Evolutionary conservation across 1,284 basidiomycete species (phyloP).

Genomic region (Moniliophthora roreri): DNA sequence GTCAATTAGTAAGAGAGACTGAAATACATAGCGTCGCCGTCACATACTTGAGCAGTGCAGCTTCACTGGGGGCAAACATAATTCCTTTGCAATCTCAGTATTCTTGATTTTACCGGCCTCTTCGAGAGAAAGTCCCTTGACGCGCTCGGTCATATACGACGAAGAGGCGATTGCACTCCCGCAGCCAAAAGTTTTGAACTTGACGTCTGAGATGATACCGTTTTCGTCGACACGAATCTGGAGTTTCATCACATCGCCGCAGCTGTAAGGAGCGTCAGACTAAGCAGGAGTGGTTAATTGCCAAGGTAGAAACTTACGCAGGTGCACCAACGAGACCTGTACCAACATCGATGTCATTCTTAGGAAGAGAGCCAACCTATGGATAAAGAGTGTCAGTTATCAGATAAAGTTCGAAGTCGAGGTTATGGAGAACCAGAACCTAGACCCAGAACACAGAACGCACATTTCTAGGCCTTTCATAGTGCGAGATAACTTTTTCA

Average conservation of each 20-base stretch:
- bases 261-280: slow-evolving; percentile 43
- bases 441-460: slow-evolving; percentile 37
- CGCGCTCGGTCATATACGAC: slow-evolving; percentile 97
- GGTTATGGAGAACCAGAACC: slow-evolving; percentile 11
- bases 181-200: slow-evolving; percentile 98
- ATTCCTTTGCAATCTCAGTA: slow-evolving; percentile 98
- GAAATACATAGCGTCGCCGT: too few relatives aligned
- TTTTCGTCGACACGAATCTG: slow-evolving; percentile 97
- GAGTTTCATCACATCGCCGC: slow-evolving; percentile 97
- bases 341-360: slow-evolving; percentile 89
- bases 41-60: slow-evolving; percentile 79
- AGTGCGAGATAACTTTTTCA: slow-evolving; percentile 94
- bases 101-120: slow-evolving; percentile 97
- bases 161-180: slow-evolving; percentile 97
- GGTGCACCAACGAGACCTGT: slow-evolving; percentile 98
- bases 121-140: slow-evolving; percentile 92
- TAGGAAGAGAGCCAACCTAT: slow-evolving; percentile 93
- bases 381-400: slow-evolving; percentile 34
- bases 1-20: slow-evolving; percentile 16
- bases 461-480: slow-evolving; percentile 94
- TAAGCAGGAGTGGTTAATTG: neutral
- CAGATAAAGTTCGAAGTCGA: slow-evolving; percentile 46
- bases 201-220: slow-evolving; percentile 96
- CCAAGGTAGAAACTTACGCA: slow-evolving; percentile 64
- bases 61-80: slow-evolving; percentile 96